Conservation (phyloP, 2,329 filamentous ascomycete species). For the Bipolaris bicolor region DNA sequence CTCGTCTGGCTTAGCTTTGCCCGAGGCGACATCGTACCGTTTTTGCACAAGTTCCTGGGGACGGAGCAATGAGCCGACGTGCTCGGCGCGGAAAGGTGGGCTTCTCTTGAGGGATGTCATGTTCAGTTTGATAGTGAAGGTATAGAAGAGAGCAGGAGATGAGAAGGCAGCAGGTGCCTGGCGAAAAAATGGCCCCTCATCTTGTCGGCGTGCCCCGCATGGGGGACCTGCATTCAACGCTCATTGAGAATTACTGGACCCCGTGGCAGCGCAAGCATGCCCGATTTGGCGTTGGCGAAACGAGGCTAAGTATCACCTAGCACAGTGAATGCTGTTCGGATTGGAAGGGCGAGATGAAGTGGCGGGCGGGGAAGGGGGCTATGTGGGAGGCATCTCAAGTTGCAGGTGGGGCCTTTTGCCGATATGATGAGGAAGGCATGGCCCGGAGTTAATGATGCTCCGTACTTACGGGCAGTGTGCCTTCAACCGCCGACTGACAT, state of each 20-base stretch:
- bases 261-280: conserved; percentile 15
- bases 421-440: conserved; percentile 9
- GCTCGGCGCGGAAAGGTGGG: conserved; percentile 73
- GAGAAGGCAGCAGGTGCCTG: conserved; percentile 8
- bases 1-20: conserved; percentile 55
- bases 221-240: conserved; percentile 21
- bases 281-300: conserved; percentile 13
- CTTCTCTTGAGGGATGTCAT: conserved; percentile 43
- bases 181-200: conserved; percentile 30
- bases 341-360: conserved; percentile 24
- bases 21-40: conserved; percentile 57
- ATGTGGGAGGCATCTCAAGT: conserved; percentile 30
- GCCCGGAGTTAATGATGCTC: not conserved
- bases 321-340: conserved; percentile 16
- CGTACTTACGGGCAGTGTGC: not conserved
- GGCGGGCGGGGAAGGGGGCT: conserved; percentile 17
- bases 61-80: conserved; percentile 73
- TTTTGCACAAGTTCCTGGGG: conserved; percentile 66
- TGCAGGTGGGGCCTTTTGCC: conserved; percentile 32
- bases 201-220: conserved; percentile 31
- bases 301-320: conserved; percentile 14
- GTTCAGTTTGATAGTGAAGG: conserved; percentile 36
- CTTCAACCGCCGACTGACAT: not conserved
- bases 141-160: conserved; percentile 7
- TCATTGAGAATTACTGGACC: conserved; percentile 20